Conservation (phyloP, 1,284 basidiomycete genomes). For the Puccinia coronata region DNA sequence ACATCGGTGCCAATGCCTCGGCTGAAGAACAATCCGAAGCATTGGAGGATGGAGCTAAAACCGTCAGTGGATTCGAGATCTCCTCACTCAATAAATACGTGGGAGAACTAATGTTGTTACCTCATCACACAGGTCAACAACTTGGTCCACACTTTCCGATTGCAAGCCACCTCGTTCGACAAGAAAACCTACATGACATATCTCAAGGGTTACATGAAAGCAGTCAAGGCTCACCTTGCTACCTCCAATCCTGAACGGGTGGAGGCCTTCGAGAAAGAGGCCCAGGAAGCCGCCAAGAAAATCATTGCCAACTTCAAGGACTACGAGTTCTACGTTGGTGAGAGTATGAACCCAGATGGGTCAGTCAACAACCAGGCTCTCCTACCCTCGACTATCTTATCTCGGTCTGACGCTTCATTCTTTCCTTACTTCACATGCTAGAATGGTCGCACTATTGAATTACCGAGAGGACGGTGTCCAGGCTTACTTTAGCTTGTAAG, state of each 20-base stretch:
- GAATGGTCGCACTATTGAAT: constrained; percentile 61
- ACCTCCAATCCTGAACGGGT: constrained; percentile 69
- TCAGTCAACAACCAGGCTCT: constrained; percentile 58
- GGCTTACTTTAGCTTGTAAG: constrained; percentile 86
- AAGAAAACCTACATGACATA: constrained; percentile 85
- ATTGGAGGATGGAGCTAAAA: constrained; percentile 72
- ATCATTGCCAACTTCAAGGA: constrained; percentile 86
- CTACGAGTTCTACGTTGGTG: constrained; percentile 82
- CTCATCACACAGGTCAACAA: constrained; percentile 77
- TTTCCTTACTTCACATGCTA: constrained; percentile 57
- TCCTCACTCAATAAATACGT: not conserved
- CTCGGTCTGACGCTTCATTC: not conserved
- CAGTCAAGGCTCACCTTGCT: constrained; percentile 66
- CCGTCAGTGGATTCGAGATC: constrained; percentile 14
- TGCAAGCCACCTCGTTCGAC: constrained; percentile 80
- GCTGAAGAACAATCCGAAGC: constrained; percentile 82
- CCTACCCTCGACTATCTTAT: not conserved
- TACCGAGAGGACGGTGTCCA: constrained; percentile 66
- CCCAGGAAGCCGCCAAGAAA: constrained; percentile 65
- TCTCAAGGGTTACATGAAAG: constrained; percentile 88
- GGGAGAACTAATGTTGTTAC: not conserved
- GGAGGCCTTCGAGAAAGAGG: constrained; percentile 79
- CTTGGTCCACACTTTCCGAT: constrained; percentile 87
- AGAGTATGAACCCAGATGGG: constrained; percentile 64
- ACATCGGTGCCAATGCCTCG: constrained; percentile 75